phyloP scores from a whole-genome alignment of 345 rosid species.

The Clarkia xantiana region DNA sequence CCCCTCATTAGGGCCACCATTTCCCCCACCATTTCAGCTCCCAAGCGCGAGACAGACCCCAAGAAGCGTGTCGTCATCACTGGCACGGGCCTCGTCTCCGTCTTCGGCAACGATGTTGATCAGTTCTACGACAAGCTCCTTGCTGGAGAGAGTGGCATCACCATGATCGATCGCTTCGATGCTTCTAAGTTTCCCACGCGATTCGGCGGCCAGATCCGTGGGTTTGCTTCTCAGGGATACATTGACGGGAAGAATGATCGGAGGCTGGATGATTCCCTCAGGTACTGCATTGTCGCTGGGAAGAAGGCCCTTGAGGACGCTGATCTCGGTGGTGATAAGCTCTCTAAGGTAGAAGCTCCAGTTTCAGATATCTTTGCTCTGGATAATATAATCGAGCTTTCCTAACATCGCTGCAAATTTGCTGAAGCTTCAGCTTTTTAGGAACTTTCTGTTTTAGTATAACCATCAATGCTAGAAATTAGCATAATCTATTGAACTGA shows the following conservation, averaged over 20 bases:
- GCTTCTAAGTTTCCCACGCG: constrained; percentile 58
- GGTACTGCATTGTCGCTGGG: constrained; percentile 83
- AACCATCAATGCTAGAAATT: no score
- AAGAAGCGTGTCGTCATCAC: constrained; percentile 84
- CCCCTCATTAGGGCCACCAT: no score
- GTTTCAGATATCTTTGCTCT: no score
- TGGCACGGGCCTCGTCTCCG: constrained; percentile 84
- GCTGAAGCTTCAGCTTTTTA: no score
- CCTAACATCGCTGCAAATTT: no score
- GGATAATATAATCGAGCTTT: no score
- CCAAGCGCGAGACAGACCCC: no score
- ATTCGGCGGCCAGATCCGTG: constrained; percentile 24
- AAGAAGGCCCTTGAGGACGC: constrained; percentile 91
- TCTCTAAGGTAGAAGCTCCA: constrained; percentile 11
- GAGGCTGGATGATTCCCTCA: constrained; percentile 97
- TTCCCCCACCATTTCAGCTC: no score
- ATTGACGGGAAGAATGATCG: constrained; percentile 72
- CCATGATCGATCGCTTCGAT: constrained; percentile 77
- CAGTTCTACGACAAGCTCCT: constrained; percentile 76
- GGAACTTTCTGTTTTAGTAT: no score
- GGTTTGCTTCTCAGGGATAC: constrained; percentile 77
- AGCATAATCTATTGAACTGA: no score
- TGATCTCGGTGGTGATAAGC: constrained; percentile 61
- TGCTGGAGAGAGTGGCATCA: constrained; percentile 77
- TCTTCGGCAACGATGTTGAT: constrained; percentile 71